Base-by-base conservation (phyloP, 73 alveolate genomes). In the Blepharisma stoltei region DNA sequence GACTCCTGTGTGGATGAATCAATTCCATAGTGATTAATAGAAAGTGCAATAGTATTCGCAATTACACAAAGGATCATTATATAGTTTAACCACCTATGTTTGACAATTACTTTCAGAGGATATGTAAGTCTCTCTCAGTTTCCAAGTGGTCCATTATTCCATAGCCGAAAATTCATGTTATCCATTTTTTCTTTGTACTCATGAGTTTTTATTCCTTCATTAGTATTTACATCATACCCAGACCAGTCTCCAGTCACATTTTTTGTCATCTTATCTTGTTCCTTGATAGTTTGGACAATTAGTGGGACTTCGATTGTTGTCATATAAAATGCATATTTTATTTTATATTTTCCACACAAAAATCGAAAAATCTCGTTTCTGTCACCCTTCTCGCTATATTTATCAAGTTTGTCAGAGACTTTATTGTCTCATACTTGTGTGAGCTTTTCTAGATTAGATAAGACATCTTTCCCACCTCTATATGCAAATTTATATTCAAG, bases 21-120 rank as follows among this genome's bases (percentile, higher is more conserved):
- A 37, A 87, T 76, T 6, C 93, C 92, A 69, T 92, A 87, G 14
- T 94, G 92, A 87, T 93, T 98, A 8, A 96, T 55, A 32, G 98
- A 94, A 78, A 96, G 84, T 7, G 88, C 87, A 1, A 95, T 87
- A 0, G 99, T 92, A 76, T 96, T 96, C 9, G 83, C 84, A 25
- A 88, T 47, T 3, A 96, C 99, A 9, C 94, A 91, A 5, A 83
- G 48, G 45, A 89, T 88, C 88, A 91, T 88, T 6, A 71, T 8
- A 11, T 53, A 25, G 23, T 14, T 32, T 54, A 81, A 75, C 6
- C n/a, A 32, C 11, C 55, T 78, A 14, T 11, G 14, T 18, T n/a
- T 9, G 38, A 60, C 23, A 14, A 60, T 1, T 2, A 20, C 11
- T 9, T 18, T 60, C 38, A 60, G 2, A n/a, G 46, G 46, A 60